Percentiles rank a stretch among this genome's conserved stretches.
phyloP scores from a whole-genome alignment of 2,329 filamentous ascomycete species.

The Pseudocercospora macadamiae region DNA sequence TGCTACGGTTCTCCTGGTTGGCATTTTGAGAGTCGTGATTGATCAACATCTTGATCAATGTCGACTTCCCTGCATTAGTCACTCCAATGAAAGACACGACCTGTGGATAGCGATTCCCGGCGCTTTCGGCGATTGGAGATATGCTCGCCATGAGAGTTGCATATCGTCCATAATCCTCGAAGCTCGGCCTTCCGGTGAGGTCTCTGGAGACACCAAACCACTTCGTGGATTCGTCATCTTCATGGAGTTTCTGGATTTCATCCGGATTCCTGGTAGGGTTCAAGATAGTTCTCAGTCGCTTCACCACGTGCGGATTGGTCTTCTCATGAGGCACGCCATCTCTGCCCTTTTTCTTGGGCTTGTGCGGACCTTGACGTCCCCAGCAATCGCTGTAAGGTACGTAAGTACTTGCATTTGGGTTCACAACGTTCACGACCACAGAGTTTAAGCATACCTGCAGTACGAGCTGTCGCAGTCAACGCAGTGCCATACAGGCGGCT shows the following conservation, averaged over 20 bases:
- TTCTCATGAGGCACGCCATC: slow-evolving; percentile 44
- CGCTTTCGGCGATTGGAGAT: slow-evolving; percentile 31
- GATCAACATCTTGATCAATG: slow-evolving; percentile 54
- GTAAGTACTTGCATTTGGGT: neutral
- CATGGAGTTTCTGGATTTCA: slow-evolving; percentile 40
- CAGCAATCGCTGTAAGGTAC: slow-evolving; percentile 33
- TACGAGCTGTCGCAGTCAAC: slow-evolving; percentile 40
- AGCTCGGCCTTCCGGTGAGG: slow-evolving; percentile 35
- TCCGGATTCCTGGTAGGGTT: slow-evolving; percentile 33
- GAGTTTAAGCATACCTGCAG: slow-evolving; percentile 32
- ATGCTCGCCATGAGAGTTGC: slow-evolving; percentile 46
- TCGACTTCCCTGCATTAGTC: slow-evolving; percentile 53
- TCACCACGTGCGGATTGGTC: slow-evolving; percentile 36
- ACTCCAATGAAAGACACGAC: slow-evolving; percentile 41
- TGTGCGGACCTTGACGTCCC: slow-evolving; percentile 38
- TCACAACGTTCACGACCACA: neutral
- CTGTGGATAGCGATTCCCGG: slow-evolving; percentile 36
- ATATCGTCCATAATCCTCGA: slow-evolving; percentile 51
- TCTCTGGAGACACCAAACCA: slow-evolving; percentile 45
- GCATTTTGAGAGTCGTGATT: slow-evolving; percentile 39
- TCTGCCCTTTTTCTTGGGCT: slow-evolving; percentile 38
- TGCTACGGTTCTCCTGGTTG: slow-evolving; percentile 31
- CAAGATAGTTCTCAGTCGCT: slow-evolving; percentile 33
- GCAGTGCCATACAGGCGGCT: slow-evolving; percentile 36
- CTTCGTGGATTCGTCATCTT: slow-evolving; percentile 41